Evolutionary conservation across 345 rosid species (phyloP), one percentile per base, ranked within the genome.

Genomic region (Lepidium africanum): DNA sequence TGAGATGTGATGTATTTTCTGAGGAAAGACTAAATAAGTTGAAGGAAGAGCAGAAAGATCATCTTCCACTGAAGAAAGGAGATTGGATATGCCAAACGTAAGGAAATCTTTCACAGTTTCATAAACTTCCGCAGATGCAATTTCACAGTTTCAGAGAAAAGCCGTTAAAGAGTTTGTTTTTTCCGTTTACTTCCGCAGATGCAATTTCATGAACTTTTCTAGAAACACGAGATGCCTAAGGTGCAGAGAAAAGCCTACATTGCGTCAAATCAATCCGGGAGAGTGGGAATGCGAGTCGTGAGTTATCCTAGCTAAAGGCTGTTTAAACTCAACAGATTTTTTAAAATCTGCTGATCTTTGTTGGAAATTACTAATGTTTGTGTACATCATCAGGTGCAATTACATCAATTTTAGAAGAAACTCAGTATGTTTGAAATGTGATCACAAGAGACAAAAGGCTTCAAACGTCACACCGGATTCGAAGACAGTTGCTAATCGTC

Each of bases 231-330:
- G 74, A 75, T 93, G 98, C 70, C 74, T 83, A 59, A 82, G 67
- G 60, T 93, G 97, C 81, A 79, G 78, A 76, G 97, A 84, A 63
- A 90, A 83, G 53, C 98, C 97, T 71, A 81, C 81, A 17, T 78
- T 75, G 70, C 83, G 96, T 61, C 86, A 78, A 32, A 87, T 93
- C 74, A 88, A 85, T 82, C 92, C 90, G 0, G 97, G 98, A 71
- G 97, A 92, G 56, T 92, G 98, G 98, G 96, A 92, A 69, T 92
- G 98, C 59, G 84, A 85, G 64, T 92, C 98, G 96, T 88, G 75
- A 86, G 98, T 84, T 45, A 15, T 65, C 48, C 40, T 6, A 19
- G 55, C 23, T 59, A 23, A 65, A 43, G 4, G 21, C 12, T 37
- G 59, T 13, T 25, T n/a, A n/a, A 63, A 30, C n/a, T 67, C 23